These are phyloP conservation scores for Westerdykella ornata DNA, from an alignment of 2,329 filamentous ascomycete species.

Conservation along the genomic window DNA sequence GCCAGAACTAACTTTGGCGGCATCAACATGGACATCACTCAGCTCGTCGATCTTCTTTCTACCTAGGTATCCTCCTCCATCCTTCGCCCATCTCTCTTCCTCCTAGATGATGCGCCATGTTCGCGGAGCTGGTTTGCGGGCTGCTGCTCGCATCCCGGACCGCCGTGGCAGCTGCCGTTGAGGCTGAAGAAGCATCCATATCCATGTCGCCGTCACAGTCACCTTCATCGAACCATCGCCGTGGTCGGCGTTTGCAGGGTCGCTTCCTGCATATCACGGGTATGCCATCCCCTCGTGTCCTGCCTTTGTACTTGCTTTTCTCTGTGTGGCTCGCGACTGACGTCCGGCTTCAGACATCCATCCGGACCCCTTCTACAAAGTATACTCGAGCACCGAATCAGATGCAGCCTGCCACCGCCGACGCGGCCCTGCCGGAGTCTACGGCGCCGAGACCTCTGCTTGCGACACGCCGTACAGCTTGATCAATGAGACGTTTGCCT, in stretches of 20 bases:
- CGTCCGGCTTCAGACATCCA: constrained; percentile 67
- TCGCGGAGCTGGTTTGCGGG: constrained; percentile 21
- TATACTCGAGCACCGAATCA: constrained; percentile 63
- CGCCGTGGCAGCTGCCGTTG: constrained; percentile 19
- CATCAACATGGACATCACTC: no score
- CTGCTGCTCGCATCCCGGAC: constrained; percentile 24
- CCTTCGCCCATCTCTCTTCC: no score
- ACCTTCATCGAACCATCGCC: constrained; percentile 6
- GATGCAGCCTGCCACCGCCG: constrained; percentile 71
- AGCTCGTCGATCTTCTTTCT: no score
- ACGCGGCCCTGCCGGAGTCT: constrained; percentile 67
- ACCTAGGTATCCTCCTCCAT: no score
- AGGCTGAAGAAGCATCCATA: no score
- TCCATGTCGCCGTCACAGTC: constrained; percentile 9
- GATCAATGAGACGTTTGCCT: constrained; percentile 81
- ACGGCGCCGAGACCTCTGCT: constrained; percentile 77
- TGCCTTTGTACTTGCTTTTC: no score
- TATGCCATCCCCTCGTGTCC: constrained; percentile 41
- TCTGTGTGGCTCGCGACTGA: constrained; percentile 2
- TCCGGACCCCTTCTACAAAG: constrained; percentile 79
- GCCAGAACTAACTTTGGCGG: no score
- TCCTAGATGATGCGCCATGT: constrained; percentile 10
- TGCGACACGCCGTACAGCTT: constrained; percentile 81
- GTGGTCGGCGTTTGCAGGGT: constrained; percentile 43
- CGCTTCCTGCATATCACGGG: constrained; percentile 86